Evolutionary conservation across 2,329 filamentous ascomycete species (phyloP).

Genomic region (Apiospora kogelbergensis): DNA sequence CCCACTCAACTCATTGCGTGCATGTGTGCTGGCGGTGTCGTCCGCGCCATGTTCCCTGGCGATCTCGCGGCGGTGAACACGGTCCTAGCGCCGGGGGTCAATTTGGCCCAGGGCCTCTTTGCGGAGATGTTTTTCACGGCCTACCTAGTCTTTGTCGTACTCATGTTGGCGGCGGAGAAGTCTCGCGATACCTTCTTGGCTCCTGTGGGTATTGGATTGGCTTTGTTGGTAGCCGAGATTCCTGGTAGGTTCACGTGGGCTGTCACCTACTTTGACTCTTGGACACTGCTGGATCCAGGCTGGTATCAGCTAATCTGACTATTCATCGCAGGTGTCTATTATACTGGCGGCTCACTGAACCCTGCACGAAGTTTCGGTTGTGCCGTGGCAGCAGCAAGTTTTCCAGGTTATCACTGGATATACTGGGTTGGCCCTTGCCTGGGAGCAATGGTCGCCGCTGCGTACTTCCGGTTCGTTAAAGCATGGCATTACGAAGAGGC

Average conservation of each 20-base stretch:
- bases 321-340: constrained; percentile 33
- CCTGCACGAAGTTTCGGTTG: constrained; percentile 44
- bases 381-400: constrained; percentile 35
- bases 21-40: constrained; percentile 54
- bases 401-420: constrained; percentile 42
- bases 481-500: constrained; percentile 40
- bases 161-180: constrained; percentile 68
- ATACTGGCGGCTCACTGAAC: constrained; percentile 41
- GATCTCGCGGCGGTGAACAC: constrained; percentile 33
- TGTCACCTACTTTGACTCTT: background rate
- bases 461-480: constrained; percentile 43
- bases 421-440: constrained; percentile 46
- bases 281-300: background rate
- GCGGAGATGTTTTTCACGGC: constrained; percentile 63
- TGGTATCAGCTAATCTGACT: background rate
- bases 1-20: constrained; percentile 52
- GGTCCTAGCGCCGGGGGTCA: constrained; percentile 20
- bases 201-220: constrained; percentile 64
- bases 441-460: constrained; percentile 41
- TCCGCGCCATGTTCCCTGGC: constrained; percentile 53
- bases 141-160: constrained; percentile 58
- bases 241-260: constrained; percentile 28
- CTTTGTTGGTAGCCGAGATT: constrained; percentile 56
- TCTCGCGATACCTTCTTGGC: constrained; percentile 66
- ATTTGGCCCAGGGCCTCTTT: constrained; percentile 54